Conservation (phyloP, 2,329 filamentous ascomycete genomes). For the Fusarium robinianum region DNA sequence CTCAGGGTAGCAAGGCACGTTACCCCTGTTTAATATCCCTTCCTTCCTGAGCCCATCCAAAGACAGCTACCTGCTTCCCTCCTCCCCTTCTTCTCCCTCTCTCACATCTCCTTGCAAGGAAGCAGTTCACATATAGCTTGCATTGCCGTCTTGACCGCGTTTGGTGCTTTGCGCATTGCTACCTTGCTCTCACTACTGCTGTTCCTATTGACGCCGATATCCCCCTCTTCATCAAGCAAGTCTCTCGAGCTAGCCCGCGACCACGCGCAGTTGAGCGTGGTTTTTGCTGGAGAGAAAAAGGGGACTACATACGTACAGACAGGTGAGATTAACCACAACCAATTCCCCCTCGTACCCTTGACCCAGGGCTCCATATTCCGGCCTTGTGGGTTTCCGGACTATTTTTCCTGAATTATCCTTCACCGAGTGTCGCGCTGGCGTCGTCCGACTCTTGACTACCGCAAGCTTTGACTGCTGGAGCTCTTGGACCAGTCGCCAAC, state of each 20-base stretch:
- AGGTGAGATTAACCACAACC: constrained; percentile 30
- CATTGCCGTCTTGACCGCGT: constrained; percentile 16
- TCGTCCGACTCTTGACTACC: constrained; percentile 8
- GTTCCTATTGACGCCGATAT: too few species aligned
- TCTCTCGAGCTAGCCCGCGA: too few species aligned
- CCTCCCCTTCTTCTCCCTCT: constrained; percentile 13
- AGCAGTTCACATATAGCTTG: constrained; percentile 21
- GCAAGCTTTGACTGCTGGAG: constrained; percentile 11
- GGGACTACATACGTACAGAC: constrained; percentile 18
- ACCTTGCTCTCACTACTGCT: constrained; percentile 18
- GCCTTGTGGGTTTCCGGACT: constrained; percentile 3
- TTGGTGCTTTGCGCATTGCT: constrained; percentile 19
- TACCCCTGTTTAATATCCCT: constrained; percentile 31
- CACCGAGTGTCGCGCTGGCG: constrained; percentile 18
- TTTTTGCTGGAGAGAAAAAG: constrained; percentile 30
- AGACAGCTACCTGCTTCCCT: constrained; percentile 30
- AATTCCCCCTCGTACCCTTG: constrained; percentile 18
- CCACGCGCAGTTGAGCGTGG: constrained; percentile 17
- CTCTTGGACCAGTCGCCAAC: constrained; percentile 1
- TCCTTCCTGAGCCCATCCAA: constrained; percentile 22
- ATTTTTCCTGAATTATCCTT: constrained; percentile 10
- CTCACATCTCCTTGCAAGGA: constrained; percentile 21
- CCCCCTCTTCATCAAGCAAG: too few species aligned
- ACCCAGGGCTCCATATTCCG: constrained; percentile 10
- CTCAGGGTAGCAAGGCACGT: constrained; percentile 27